Evolutionary conservation across 495 filamentous ascomycete species (phyloP), one percentile per base, ranked within the genome.

Genomic region (Hyaloscypha finlandica): DNA sequence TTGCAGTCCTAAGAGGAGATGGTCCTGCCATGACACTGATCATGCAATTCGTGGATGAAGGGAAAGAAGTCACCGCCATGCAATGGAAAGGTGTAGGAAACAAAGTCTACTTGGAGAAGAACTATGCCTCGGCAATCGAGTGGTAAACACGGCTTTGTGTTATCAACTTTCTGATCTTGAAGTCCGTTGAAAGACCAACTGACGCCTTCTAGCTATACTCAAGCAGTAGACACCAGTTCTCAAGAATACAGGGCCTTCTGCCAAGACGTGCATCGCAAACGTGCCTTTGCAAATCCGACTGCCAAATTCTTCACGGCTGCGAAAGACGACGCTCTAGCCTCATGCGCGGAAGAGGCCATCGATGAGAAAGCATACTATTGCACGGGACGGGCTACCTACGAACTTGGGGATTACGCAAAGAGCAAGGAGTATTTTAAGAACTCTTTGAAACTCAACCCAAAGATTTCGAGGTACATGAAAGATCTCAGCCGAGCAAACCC

Each of bases 321-420:
- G 8, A 75, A 83, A 39, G 58, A 64, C 6, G 83, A 86, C 71
- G 74, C 80, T 19, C 74, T 80, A 2, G 66, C 71, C 1, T 74
- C 77, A 0, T 70, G 74, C 20, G 70, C 71, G 5, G 67, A 64
- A 16, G 62, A 68, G 0, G 35, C 71, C 0, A 55, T 75, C 0
- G 76, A 79, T 45, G 79, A 82, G 64, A 85, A 85, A 66, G 80
- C 74, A 1, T 74, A 81, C 22, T 83, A 80, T 64, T 76, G 81
- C 35, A 78, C 80, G 62, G 77, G 78, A 12, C 75, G 78, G 63
- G 81, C 81, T 11, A 73, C 81, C 1, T 86, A 86, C 67, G 52
- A 73, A 14, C 77, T 85, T 11, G 59, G 71, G n/a, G 74, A 75
- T 54, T 86, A 76, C 42, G 58, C 54, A 6, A 63, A 70, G 19